Percentiles rank a stretch among this genome's conserved stretches.
These are phyloP conservation scores for Lactarius hatsudake DNA, from an alignment of 768 basidiomycete genomes.

Conservation along the genomic window DNA sequence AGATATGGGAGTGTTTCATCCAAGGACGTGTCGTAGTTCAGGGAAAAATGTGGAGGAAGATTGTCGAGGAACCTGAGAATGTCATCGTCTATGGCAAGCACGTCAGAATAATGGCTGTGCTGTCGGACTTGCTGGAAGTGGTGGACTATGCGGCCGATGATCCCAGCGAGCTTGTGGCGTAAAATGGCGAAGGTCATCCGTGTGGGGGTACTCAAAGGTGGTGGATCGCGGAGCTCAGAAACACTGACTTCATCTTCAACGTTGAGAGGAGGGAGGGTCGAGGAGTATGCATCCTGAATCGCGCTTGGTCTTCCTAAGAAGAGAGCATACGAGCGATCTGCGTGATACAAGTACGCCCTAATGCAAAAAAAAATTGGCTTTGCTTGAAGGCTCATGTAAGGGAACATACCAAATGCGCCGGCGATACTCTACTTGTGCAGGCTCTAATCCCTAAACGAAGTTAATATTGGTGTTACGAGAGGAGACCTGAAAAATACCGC, in stretches of 20 bases:
- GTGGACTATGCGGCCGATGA: conserved; percentile 88
- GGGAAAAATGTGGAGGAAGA: conserved; percentile 76
- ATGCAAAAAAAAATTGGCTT: conserved; percentile 7
- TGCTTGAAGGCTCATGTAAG: background rate
- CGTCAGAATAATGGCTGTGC: conserved; percentile 79
- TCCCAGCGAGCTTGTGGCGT: conserved; percentile 73
- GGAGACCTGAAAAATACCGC: conserved; percentile 28
- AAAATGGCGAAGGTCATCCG: conserved; percentile 86
- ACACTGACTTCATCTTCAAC: conserved; percentile 58
- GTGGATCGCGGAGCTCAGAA: conserved; percentile 46
- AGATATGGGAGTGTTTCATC: conserved; percentile 66
- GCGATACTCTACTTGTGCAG: conserved; percentile 80
- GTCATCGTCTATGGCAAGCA: conserved; percentile 78
- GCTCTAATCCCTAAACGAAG: conserved; percentile 58
- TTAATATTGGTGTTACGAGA: conserved; percentile 15
- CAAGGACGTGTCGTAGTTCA: conserved; percentile 73
- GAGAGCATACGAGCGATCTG: conserved; percentile 88
- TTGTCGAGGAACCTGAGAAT: conserved; percentile 69
- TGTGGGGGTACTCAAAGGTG: conserved; percentile 69
- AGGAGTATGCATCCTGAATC: conserved; percentile 87
- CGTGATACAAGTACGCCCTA: conserved; percentile 91
- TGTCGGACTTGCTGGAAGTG: conserved; percentile 87
- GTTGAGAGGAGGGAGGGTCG: conserved; percentile 73
- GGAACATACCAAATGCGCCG: conserved; percentile 75
- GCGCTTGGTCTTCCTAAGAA: conserved; percentile 88